Percentiles rank a stretch among this genome's conserved stretches.
phyloP scores from a whole-genome alignment of 768 basidiomycete genomes.

The Trichaptum fuscoviolaceum region DNA sequence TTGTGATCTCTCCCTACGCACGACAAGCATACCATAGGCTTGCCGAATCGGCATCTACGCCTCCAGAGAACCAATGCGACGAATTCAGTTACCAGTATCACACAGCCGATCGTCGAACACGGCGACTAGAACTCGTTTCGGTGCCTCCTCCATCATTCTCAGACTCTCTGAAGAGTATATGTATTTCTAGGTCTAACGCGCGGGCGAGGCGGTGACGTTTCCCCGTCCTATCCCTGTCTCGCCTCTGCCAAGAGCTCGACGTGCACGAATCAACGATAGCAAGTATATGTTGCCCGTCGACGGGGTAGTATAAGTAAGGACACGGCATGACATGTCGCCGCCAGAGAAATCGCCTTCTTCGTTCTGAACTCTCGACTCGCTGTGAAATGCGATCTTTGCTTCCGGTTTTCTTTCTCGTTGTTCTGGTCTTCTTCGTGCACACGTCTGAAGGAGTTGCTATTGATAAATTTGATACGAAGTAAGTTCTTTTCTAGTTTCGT shows the following conservation, averaged over 20 bases:
- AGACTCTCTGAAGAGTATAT: slow-evolving; percentile 1
- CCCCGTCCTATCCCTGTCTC: neutral
- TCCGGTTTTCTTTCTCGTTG: neutral
- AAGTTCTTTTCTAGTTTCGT: neutral
- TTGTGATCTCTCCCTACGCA: neutral
- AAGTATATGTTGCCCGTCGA: neutral
- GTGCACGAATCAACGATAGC: neutral
- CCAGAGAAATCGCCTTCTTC: neutral
- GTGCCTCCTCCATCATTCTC: neutral
- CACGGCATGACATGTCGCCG: slow-evolving; percentile 1
- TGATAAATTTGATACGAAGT: neutral
- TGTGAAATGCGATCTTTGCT: neutral
- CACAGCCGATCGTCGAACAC: slow-evolving; percentile 1
- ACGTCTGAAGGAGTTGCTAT: neutral
- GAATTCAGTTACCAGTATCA: neutral
- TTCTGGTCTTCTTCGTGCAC: neutral
- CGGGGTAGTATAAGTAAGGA: neutral
- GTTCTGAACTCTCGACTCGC: neutral
- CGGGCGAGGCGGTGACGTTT: neutral
- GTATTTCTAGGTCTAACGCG: neutral
- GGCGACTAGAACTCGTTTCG: neutral
- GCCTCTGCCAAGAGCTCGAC: slow-evolving; percentile 1
- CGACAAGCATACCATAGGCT: neutral
- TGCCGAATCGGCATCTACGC: neutral
- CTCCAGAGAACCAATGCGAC: neutral